Evolutionary conservation across 306 rosid species (phyloP), one percentile per base, ranked within the genome.

Genomic region (Lablab purpureus): DNA sequence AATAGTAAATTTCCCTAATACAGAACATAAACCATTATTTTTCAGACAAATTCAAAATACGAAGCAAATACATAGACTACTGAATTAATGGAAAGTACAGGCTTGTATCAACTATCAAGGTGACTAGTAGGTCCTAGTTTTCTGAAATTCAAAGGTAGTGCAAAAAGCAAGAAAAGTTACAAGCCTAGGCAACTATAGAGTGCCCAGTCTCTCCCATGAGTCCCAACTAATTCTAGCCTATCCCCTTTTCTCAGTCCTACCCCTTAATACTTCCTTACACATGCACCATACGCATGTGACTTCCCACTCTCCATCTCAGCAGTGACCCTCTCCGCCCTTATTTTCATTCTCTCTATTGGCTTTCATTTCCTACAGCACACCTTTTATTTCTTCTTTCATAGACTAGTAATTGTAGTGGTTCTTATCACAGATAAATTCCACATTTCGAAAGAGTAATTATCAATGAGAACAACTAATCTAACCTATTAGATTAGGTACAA

Each of bases 351-450:
- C 7, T 22, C 17, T 22, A 7, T 56, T 22, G 32, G 17, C 34
- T 56, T 55, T 55, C 27, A 56, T 56, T 23, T 19, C 22, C 41
- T 60, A 15, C 43, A 28, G 67, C 1, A 3, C 12, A 28, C 67
- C 41, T 2, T 30, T 28, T 27, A 40, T 28, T 60, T 15, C 10
- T 28, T 28, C 11, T 59, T 59, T 27, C 19, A 28, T 60, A 13
- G 37, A 60, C 67, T 60, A 60, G 21, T 28, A 60, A 28, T 13
- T 59, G 28, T 27, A 27, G 40, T 19, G 19, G 18, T 28, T 28
- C 67, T 59, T 8, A 28, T 59, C 66, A 28, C 43, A 74, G 67
- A 65, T 37, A 70, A 71, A 40, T 73, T 32, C 47, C 79, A 51
- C 41, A 54, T 64, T 52, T 45, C 4, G 68, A 30, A 49, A 70